These are phyloP conservation scores for Mucor sp. DNA, from an alignment of 371 early-diverging fungal genomes.

Conservation along the genomic window DNA sequence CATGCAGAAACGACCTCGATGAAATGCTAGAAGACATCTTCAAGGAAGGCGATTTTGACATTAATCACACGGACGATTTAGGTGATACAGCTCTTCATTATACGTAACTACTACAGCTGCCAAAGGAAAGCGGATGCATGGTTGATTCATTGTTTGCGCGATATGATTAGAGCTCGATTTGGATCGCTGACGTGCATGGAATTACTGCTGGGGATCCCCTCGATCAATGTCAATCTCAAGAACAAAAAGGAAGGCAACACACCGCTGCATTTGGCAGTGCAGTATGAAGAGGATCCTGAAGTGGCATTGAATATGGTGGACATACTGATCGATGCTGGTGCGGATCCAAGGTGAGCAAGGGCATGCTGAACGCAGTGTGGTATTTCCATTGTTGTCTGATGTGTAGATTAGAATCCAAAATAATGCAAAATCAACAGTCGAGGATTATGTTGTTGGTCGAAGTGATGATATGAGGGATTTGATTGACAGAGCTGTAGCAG, in stretches of 20 bases:
- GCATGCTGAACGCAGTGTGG: no score
- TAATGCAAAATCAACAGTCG: constrained; percentile 22
- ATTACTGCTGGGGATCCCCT: constrained; percentile 44
- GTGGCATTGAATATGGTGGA: constrained; percentile 58
- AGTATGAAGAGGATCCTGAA: constrained; percentile 53
- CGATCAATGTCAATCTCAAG: constrained; percentile 51
- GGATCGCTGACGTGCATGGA: constrained; percentile 63
- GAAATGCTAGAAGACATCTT: constrained; percentile 54
- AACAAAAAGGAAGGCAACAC: constrained; percentile 61
- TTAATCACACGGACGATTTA: constrained; percentile 61
- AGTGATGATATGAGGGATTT: constrained; percentile 38
- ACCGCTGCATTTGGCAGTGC: constrained; percentile 67
- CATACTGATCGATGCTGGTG: constrained; percentile 54
- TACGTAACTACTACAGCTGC: constrained; percentile 41
- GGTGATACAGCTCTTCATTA: constrained; percentile 70
- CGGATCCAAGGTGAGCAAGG: constrained; percentile 55
- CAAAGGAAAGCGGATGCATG: not conserved
- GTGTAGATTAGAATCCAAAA: constrained; percentile 26
- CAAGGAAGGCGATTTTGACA: constrained; percentile 40
- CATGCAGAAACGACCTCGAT: constrained; percentile 65
- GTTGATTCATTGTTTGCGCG: not conserved
- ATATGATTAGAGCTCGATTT: constrained; percentile 55
- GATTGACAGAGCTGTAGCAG: constrained; percentile 27
- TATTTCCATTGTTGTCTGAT: not conserved
- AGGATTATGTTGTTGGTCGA: constrained; percentile 14